Base-by-base conservation (phyloP, 2,329 filamentous ascomycete genomes). In the Ascochyta koolunga region DNA sequence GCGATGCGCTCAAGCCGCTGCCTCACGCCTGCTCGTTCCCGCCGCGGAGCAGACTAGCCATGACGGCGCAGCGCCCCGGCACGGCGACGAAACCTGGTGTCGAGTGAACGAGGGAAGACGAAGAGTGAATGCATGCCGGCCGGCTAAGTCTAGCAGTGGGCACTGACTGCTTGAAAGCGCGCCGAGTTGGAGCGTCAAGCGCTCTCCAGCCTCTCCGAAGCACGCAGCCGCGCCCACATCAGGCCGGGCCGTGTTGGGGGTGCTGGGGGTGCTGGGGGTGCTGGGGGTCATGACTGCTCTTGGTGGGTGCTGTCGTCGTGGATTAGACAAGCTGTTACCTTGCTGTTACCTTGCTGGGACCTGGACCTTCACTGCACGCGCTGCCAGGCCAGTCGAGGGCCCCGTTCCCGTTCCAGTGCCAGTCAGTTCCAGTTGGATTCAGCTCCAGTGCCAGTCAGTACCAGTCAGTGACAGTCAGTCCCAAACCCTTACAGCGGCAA, bases 401-500 rank as follows among this genome's bases (percentile, higher is more conserved):
- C 29, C 22, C 22, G 8, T 5, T 5, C 22, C 22, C 5, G 22
- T 24, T 5, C 22, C 22, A 5, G 22, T 31, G 27, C 27, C 27
- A 31, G 27, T 11, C 7, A 6, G 10, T 31, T 6, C 51, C 49
- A 44, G 54, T 44, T n/a, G n/a, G n/a, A n/a, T n/a, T n/a, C n/a
- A n/a, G 22, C 8, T 5, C 22, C 22, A 5, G 22, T 31, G 27
- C 27, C 27, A 31, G 27, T 11, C 7, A 6, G 10, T 31, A 10
- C 51, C 49, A 44, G 54, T 44, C 54, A 25, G 35, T 8, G 25
- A 19, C 33, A n/a, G n/a, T n/a, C 35, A 45, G 29, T n/a, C 49
- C 18, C 33, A 39, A 54, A 53, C 44, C 58, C 58, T 50, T 61
- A 61, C 56, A 57, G 54, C 53, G 54, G 54, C 56, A 59, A 56